Base-by-base conservation (phyloP, 371 early-diverging fungal species). In the Mortierella sp. region DNA sequence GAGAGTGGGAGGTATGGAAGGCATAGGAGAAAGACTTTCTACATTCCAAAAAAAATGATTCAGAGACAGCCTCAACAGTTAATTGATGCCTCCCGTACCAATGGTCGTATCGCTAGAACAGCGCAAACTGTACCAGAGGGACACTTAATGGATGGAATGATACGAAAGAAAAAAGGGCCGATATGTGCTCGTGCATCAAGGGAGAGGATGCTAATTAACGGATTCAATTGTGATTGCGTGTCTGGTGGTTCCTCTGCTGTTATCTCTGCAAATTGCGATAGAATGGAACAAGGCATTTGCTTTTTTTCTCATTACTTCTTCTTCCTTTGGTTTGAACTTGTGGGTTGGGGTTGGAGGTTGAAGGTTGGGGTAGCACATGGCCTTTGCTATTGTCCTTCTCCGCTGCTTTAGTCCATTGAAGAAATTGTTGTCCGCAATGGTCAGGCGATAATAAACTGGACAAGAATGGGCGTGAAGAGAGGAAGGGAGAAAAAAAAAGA, bases 281-380 rank as follows among this genome's bases (percentile, higher is more conserved):
- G 6, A 34, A 28, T 50, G 9, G 50, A 50, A 28, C 28, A 57
- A 57, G 28, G 3, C 14, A 61, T 31, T 5, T 19, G 1, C 0
- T 14, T 4, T 31, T 31, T 19, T 61, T 28, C 57, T 31, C 19
- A 14, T 19, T 61, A 16, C 2, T 19, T 31, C 16, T 14, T 16
- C 34, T 34, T 3, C 11, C 28, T 34, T 19, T 4, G 59, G 59
- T 40, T 26, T 2, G 19, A 61, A 67, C 21, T 37, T 67, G 67
- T 40, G 43, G 67, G 10, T 67, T 67, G 67, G 67, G 67, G 24
- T 67, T 37, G 24, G 24, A 24, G 67, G 67, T 3, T 67, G 67
- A 67, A 67, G 67, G 16, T 67, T 67, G 67, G 67, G 67, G 67
- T 67, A 40, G 24, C 67, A 67, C 67, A 67, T 67, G 67, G 67